A percentile compares a stretch with the other conserved stretches of the same genome.
These are phyloP conservation scores for Fusarium anthophilum DNA, from an alignment of 2,329 filamentous ascomycete species.

Conservation along the genomic window DNA sequence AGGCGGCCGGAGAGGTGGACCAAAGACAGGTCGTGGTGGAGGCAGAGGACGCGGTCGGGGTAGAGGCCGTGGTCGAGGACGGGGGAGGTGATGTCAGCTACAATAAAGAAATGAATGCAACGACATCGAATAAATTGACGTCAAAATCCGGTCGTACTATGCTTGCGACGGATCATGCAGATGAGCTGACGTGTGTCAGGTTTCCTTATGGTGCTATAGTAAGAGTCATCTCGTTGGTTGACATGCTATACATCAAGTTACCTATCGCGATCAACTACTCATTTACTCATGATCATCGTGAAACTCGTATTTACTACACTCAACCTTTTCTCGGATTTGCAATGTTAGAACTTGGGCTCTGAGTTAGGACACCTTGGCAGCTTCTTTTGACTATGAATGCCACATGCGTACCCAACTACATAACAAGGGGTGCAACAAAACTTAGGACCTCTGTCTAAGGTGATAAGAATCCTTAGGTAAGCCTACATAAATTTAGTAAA, in stretches of 20 bases:
- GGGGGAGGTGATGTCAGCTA: constrained; percentile 33
- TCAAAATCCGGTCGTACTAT: background rate
- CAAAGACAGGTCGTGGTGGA: constrained; percentile 55
- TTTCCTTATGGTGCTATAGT: background rate
- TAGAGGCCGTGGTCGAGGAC: constrained; percentile 40
- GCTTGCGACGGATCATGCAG: background rate
- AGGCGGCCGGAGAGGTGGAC: constrained; percentile 51
- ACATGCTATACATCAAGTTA: background rate
- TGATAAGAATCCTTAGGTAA: no score
- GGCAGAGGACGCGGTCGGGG: constrained; percentile 44
- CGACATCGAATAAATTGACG: constrained; percentile 14
- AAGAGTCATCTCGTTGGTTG: background rate
- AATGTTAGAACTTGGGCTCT: background rate
- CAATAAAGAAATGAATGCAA: constrained; percentile 16
- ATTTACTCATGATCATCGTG: background rate
- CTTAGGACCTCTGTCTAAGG: no score
- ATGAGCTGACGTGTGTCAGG: constrained; percentile 12
- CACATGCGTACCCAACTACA: background rate
- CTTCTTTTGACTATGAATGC: background rate
- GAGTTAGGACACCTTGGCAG: background rate
- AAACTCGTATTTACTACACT: background rate
- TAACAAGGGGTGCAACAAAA: background rate
- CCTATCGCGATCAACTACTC: background rate
- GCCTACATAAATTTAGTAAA: no score
- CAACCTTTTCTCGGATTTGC: background rate